Conservation (phyloP, 352 stramenopile genomes). For the Phytophthora vignae region DNA sequence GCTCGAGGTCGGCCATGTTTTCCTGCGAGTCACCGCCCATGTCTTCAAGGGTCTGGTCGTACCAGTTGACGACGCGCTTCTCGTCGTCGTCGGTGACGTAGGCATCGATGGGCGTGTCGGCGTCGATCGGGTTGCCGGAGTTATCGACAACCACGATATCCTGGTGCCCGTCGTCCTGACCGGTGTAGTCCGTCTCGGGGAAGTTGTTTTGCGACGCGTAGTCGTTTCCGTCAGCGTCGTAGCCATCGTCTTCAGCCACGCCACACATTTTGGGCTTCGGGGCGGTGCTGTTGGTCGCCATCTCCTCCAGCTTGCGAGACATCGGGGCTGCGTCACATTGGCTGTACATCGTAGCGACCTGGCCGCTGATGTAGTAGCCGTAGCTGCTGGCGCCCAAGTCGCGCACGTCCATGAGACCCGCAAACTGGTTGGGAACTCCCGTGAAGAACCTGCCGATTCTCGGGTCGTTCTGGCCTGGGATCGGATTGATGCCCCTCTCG, state of each 20-base stretch:
- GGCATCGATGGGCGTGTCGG: slow-evolving; percentile 16
- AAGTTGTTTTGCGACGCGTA: slow-evolving; percentile 38
- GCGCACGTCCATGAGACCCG: slow-evolving; percentile 54
- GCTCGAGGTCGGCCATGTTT: slow-evolving; percentile 61
- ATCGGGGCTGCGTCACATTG: slow-evolving; percentile 43
- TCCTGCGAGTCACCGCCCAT: slow-evolving; percentile 44
- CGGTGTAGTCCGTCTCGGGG: slow-evolving; percentile 37
- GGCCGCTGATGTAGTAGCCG: slow-evolving; percentile 60
- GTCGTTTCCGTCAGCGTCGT: slow-evolving; percentile 30
- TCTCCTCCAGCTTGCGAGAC: slow-evolving; percentile 36
- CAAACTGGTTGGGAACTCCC: slow-evolving; percentile 47
- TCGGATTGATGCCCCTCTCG: slow-evolving; percentile 42
- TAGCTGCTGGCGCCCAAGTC: slow-evolving; percentile 63
- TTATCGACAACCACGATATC: slow-evolving; percentile 36
- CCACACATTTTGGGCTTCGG: slow-evolving; percentile 18
- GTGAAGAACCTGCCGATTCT: slow-evolving; percentile 47
- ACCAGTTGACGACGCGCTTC: slow-evolving; percentile 52
- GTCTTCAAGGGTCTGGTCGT: slow-evolving; percentile 45
- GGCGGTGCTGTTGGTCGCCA: not conserved
- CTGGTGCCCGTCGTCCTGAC: slow-evolving; percentile 29
- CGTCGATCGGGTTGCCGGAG: slow-evolving; percentile 17
- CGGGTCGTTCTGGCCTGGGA: slow-evolving; percentile 38
- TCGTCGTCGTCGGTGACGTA: slow-evolving; percentile 43
- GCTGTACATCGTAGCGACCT: slow-evolving; percentile 53
- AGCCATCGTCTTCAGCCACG: slow-evolving; percentile 13